phyloP scores from a whole-genome alignment of 768 basidiomycete species.

The Termitomyces sp. region DNA sequence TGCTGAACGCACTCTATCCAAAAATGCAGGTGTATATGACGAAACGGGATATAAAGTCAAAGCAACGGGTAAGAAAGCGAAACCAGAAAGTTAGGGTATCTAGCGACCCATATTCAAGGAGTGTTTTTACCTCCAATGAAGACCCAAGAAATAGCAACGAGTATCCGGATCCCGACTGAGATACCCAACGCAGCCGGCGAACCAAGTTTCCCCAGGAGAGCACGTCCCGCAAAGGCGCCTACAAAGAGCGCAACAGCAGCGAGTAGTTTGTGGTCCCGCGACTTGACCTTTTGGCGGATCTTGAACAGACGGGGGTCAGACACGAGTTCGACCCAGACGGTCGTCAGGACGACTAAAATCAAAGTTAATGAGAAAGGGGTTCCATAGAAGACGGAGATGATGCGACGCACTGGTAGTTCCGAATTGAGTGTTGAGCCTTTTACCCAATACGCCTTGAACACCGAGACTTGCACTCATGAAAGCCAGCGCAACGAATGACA shows the following conservation, averaged over 20 bases:
- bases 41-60: background rate
- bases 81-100: background rate
- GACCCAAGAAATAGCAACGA: slow-evolving; percentile 65
- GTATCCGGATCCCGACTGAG: slow-evolving; percentile 57
- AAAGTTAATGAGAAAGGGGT: background rate
- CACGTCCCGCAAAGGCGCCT: slow-evolving; percentile 71
- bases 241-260: slow-evolving; percentile 59
- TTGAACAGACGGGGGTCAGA: slow-evolving; percentile 47
- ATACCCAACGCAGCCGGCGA: slow-evolving; percentile 66
- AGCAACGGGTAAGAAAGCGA: background rate
- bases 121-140: slow-evolving; percentile 50
- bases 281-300: slow-evolving; percentile 45
- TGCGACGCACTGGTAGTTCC: slow-evolving; percentile 65
- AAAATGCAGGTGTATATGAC: background rate
- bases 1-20: background rate
- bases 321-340: slow-evolving; percentile 86
- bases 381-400: background rate
- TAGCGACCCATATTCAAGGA: background rate
- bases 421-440: slow-evolving; percentile 78
- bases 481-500: slow-evolving; percentile 70
- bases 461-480: slow-evolving; percentile 85
- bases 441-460: slow-evolving; percentile 86
- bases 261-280: slow-evolving; percentile 15
- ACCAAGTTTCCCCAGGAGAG: slow-evolving; percentile 59
- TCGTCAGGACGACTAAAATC: slow-evolving; percentile 74